These are phyloP conservation scores for Lenzites betulinus DNA, from an alignment of 768 basidiomycete genomes.

Conservation along the genomic window DNA sequence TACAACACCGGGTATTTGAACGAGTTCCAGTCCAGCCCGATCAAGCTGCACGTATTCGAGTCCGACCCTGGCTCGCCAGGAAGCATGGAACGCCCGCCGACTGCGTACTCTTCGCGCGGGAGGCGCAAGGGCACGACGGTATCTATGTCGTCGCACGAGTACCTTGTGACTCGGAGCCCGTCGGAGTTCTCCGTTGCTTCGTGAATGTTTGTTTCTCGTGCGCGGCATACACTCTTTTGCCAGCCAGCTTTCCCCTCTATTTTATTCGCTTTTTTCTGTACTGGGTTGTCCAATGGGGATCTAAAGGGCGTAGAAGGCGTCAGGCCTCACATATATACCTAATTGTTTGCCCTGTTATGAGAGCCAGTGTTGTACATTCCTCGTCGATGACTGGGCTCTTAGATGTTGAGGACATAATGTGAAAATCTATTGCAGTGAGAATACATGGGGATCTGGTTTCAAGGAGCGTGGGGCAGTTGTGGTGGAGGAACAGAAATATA, in stretches of 20 bases:
- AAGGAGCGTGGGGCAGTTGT: too few species aligned
- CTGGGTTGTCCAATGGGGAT: not conserved
- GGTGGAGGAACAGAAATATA: too few species aligned
- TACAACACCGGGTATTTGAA: not conserved
- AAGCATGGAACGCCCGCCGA: not conserved
- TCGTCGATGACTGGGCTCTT: too few species aligned
- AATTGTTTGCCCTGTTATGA: too few species aligned
- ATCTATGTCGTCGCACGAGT: constrained; percentile 1
- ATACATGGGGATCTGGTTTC: too few species aligned
- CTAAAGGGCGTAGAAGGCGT: too few species aligned
- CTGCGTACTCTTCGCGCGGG: not conserved
- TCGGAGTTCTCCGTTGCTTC: constrained; percentile 9
- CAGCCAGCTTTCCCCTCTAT: not conserved
- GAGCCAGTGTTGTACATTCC: too few species aligned
- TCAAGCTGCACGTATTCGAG: constrained; percentile 9
- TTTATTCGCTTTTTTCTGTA: not conserved
- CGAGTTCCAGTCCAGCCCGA: constrained; percentile 8
- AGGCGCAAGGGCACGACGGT: not conserved
- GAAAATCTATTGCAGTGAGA: too few species aligned
- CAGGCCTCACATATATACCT: too few species aligned
- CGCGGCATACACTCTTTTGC: not conserved
- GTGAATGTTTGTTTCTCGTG: not conserved
- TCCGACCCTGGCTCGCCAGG: not conserved
- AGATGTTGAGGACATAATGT: too few species aligned
- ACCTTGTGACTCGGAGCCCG: constrained; percentile 9